Evolutionary conservation across 2,329 filamentous ascomycete genomes (phyloP).

Genomic region (Mycosphaerella sp.): DNA sequence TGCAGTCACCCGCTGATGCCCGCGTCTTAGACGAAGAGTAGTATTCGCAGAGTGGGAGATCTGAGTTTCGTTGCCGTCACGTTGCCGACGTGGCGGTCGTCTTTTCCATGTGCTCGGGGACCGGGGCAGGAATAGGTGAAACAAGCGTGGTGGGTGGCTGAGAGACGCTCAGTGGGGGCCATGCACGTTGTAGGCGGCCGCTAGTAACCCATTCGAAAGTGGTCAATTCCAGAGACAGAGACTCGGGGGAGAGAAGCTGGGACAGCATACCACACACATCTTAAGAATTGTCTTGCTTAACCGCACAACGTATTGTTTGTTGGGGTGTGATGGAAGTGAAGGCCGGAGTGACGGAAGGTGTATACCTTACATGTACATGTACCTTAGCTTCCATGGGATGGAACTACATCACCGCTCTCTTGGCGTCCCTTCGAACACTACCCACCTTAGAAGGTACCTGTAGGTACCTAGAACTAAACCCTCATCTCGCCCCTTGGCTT

Average conservation of each 20-base stretch:
- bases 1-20: conserved; percentile 5
- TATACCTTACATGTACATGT: too few relatives aligned
- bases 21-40: not conserved
- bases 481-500: too few relatives aligned
- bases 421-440: too few relatives aligned
- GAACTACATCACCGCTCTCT: too few relatives aligned
- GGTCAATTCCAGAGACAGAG: not conserved
- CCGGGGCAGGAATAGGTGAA: conserved; percentile 1
- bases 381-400: too few relatives aligned
- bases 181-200: conserved; percentile 3
- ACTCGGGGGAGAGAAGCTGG: not conserved
- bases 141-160: conserved; percentile 7
- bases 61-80: not conserved
- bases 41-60: conserved; percentile 3
- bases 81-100: not conserved
- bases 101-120: not conserved
- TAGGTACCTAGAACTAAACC: too few relatives aligned
- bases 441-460: too few relatives aligned
- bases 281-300: too few relatives aligned
- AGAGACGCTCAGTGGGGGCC: not conserved
- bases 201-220: not conserved
- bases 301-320: too few relatives aligned
- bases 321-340: too few relatives aligned
- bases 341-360: too few relatives aligned
- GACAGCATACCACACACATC: not conserved